Percentiles rank a stretch among this genome's conserved stretches.
Conservation (phyloP, 495 filamentous ascomycete species). For the Neurospora sp. region DNA sequence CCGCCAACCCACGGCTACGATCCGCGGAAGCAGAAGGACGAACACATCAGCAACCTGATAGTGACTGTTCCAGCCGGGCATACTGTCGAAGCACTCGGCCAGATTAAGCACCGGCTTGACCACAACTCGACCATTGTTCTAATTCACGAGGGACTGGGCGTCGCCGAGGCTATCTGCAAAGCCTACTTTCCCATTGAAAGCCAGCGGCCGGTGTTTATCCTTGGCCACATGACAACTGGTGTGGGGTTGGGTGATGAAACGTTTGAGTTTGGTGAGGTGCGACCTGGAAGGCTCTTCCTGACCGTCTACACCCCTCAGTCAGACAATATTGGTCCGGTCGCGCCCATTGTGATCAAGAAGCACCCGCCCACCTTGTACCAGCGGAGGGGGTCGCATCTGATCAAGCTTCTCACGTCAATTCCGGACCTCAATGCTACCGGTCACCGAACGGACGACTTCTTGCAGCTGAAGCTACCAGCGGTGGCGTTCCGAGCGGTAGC, state of each 20-base stretch:
- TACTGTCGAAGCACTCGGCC: conserved; percentile 44
- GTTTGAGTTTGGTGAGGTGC: conserved; percentile 54
- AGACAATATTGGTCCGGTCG: not conserved
- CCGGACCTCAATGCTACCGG: conserved; percentile 18
- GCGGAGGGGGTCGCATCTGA: conserved; percentile 15
- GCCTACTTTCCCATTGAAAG: conserved; percentile 54
- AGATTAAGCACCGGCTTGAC: conserved; percentile 56
- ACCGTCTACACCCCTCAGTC: conserved; percentile 7
- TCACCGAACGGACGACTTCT: conserved; percentile 16
- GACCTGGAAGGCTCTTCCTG: conserved; percentile 24
- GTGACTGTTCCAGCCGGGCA: conserved; percentile 53
- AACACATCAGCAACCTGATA: conserved; percentile 61
- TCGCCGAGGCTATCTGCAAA: conserved; percentile 61
- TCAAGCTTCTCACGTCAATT: conserved; percentile 20
- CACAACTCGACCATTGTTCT: conserved; percentile 66
- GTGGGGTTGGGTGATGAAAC: conserved; percentile 31
- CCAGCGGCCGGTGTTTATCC: conserved; percentile 61
- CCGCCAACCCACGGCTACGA: not conserved
- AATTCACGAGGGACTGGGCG: conserved; percentile 74
- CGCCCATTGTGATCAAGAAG: conserved; percentile 3
- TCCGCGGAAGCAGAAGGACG: conserved; percentile 20
- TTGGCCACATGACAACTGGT: conserved; percentile 60
- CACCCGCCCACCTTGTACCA: conserved; percentile 15
- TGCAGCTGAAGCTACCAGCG: conserved; percentile 53
- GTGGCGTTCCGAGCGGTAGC: conserved; percentile 65